A percentile compares a stretch with the other conserved stretches of the same genome.
phyloP scores from a whole-genome alignment of 768 basidiomycete genomes.

The Dioszegia hungarica region DNA sequence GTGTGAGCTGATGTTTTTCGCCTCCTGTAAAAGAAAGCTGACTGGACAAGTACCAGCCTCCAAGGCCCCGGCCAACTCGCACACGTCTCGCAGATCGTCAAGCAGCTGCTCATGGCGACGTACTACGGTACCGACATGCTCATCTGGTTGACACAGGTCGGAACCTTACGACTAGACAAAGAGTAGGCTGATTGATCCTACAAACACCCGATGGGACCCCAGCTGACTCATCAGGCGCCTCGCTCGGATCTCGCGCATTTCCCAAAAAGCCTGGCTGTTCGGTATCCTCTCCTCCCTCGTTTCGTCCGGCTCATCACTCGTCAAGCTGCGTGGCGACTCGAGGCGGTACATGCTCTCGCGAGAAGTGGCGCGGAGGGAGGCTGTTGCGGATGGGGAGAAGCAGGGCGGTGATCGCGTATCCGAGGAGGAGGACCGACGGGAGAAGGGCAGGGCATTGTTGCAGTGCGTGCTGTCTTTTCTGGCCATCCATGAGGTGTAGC shows the following conservation, averaged over 20 bases:
- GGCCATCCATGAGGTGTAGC: slow-evolving; percentile 22
- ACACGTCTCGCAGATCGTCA: slow-evolving; percentile 69
- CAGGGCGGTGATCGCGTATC: slow-evolving; percentile 36
- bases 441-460: slow-evolving; percentile 58
- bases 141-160: slow-evolving; percentile 65
- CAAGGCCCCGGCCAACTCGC: slow-evolving; percentile 53
- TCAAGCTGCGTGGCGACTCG: slow-evolving; percentile 42
- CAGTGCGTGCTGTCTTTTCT: slow-evolving; percentile 20
- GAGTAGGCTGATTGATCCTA: slow-evolving; percentile 15
- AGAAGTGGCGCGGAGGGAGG: slow-evolving; percentile 29
- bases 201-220: not conserved
- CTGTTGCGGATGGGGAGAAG: slow-evolving; percentile 14
- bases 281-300: slow-evolving; percentile 77
- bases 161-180: slow-evolving; percentile 38
- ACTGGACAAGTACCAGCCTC: slow-evolving; percentile 10
- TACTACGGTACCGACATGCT: slow-evolving; percentile 78
- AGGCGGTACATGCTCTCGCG: slow-evolving; percentile 28
- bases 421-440: slow-evolving; percentile 66
- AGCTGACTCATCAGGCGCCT: not conserved
- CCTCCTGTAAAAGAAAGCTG: not conserved
- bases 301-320: slow-evolving; percentile 44
- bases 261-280: slow-evolving; percentile 81
- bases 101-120: slow-evolving; percentile 83
- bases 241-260: slow-evolving; percentile 38
- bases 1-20: slow-evolving; percentile 29